Percentiles rank a stretch among this genome's conserved stretches.
Evolutionary conservation across 1,284 basidiomycete species (phyloP).

Genomic region (Apiotrichum gamsii): DNA sequence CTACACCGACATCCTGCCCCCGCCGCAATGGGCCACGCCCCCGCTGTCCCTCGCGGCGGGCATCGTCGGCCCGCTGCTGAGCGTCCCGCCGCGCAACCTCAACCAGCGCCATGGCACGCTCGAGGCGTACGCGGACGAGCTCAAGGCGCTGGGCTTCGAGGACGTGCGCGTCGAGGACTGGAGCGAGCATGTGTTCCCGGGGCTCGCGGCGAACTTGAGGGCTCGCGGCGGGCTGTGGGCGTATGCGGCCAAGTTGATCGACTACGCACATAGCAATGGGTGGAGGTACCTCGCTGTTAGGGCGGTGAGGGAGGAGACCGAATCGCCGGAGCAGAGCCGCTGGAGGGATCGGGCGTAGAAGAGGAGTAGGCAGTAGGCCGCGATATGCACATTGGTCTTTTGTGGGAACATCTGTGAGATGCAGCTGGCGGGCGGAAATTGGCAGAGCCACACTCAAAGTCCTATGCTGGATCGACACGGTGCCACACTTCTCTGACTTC

Average conservation of each 20-base stretch:
- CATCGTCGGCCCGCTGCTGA: slow-evolving; percentile 33
- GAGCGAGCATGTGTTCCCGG: slow-evolving; percentile 57
- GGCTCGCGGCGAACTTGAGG: slow-evolving; percentile 54
- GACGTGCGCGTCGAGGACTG: slow-evolving; percentile 59
- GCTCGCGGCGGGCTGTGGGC: slow-evolving; percentile 48
- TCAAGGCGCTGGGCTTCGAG: slow-evolving; percentile 55
- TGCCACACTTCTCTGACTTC: too few species aligned
- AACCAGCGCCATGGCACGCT: slow-evolving; percentile 40
- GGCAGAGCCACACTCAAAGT: too few species aligned
- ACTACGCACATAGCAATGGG: slow-evolving; percentile 48
- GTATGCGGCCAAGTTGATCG: slow-evolving; percentile 50
- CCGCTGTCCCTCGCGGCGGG: slow-evolving; percentile 18
- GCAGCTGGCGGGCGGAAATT: too few species aligned
- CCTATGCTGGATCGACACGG: too few species aligned
- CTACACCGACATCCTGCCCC: slow-evolving; percentile 57
- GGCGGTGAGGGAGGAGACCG: too few species aligned
- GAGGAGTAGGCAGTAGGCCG: too few species aligned
- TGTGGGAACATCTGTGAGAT: too few species aligned
- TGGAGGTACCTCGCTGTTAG: slow-evolving; percentile 57
- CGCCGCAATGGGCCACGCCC: slow-evolving; percentile 12
- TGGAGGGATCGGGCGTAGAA: too few species aligned
- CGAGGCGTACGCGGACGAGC: slow-evolving; percentile 50
- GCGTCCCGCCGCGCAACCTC: slow-evolving; percentile 56
- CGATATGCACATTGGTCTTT: too few species aligned
- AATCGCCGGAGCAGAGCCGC: too few species aligned